Base-by-base conservation (phyloP, 148 eudicot genomes). In the Chenopodium quinoa region DNA sequence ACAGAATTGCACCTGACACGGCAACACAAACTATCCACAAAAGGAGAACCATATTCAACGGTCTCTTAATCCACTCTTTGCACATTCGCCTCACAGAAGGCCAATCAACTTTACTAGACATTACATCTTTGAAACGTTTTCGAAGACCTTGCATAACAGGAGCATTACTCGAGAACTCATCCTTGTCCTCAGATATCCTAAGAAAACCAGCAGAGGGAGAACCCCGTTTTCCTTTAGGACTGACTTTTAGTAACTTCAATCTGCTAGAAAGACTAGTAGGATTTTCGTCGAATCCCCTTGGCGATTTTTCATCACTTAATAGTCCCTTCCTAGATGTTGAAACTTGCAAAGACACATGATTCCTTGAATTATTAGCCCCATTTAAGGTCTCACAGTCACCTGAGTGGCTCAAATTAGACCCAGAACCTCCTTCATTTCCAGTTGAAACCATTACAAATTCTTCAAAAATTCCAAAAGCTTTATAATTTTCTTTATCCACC, bases 1-100 rank as follows among this genome's bases (percentile, higher is more conserved):
- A 92, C 47, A 93, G 77, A 71, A 92, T 89, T 2, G 93, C 98
- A 86, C 98, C 98, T 8, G 97, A 90, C n/a, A 96, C 79, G 75
- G 87, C 97, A 85, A 96, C 98, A 79, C 79, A 83, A 13, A 80
- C 14, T 63, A 92, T 81, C 98, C 97, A 93, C 12, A 92, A 29
- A 23, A 92, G 86, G 65, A 93, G 93, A 19, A 85, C 97, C 88
- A 96, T 82, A 84, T 90, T 96, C 69, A 93, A 69, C 14, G 99
- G 98, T 82, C 91, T 84, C 82, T 85, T 91, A 37, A 92, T 83
- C 99, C 99, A 96, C 83, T 88, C 78, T 78, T 82, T 91, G 82
- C 85, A 64, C 27, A 91, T 75, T 76, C 82, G 84, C 73, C 73
- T 48, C 60, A 90, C 78, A 65, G 88, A 83, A 75, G 62, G 70